Evolutionary conservation across 495 filamentous ascomycete species (phyloP), one percentile per base, ranked within the genome.

Genomic region (Chaetomium fimeti): DNA sequence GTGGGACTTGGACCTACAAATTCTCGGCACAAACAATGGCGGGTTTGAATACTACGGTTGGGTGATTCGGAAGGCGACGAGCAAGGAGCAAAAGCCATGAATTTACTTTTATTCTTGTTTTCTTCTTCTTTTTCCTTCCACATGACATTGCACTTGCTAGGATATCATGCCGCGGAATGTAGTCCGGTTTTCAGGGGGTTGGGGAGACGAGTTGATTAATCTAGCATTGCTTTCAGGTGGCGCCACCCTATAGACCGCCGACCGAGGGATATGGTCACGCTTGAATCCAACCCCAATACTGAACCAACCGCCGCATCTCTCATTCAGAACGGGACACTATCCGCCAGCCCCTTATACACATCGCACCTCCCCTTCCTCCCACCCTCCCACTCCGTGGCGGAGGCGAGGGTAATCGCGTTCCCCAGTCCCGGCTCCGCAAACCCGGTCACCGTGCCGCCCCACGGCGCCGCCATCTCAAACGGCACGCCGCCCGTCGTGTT

Each of bases 401-500:
- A 22, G 8, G 40, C 61, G 25, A 87, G 54, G 0, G 62, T 72
- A 45, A 88, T 82, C 0, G 71, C 71, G 65, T 83, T 84, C 45
- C 68, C 62, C 40, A 85, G 60, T 0, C 84, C 85, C 1, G 79
- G 74, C 1, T 66, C 65, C 8, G 36, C 32, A 20, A 71, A 71
- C 11, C 79, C 77, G 16, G 71, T 74, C 47, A 76, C 77, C 8
- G 48, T 68, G 2, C 68, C 29, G 7, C 74, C 75, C 64, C 71
- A 71, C 55, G 64, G 61, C 1, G 67, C 67, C 2, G 65, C 61
- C 18, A 63, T 60, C 18, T 47, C 24, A 51, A 65, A 74, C 8
- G 78, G 71, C 7, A 69, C 65, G 1, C 84, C 83, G 7, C 84
- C 83, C 0, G 84, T 86, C 40, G 79, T 70, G 59, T 88, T 87